Evolutionary conservation across 345 rosid genomes (phyloP).

Genomic region (Populus tremula): DNA sequence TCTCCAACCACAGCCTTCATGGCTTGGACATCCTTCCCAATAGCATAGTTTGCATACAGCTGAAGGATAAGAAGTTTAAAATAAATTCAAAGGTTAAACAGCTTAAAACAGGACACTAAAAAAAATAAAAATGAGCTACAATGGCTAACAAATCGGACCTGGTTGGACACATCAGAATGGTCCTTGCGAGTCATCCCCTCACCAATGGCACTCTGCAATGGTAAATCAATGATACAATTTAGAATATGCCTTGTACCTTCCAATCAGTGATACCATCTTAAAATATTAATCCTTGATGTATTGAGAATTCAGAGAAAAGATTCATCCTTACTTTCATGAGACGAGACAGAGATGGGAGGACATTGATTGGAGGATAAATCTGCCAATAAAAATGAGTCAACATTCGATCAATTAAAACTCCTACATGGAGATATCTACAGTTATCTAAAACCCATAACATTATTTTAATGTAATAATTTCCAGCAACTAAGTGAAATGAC

Average conservation of each 20-base stretch:
- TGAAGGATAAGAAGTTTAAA: constrained; percentile 22
- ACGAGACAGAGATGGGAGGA: constrained; percentile 96
- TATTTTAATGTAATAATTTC: neutral
- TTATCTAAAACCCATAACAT: neutral
- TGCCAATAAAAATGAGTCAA: constrained; percentile 34
- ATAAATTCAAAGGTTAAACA: neutral
- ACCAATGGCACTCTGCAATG: constrained; percentile 87
- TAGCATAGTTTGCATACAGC: constrained; percentile 95
- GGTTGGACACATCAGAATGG: constrained; percentile 93
- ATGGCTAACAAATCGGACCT: constrained; percentile 41
- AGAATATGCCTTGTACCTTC: neutral
- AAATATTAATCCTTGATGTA: neutral
- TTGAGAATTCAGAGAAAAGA: constrained; percentile 4
- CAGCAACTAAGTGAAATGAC: neutral
- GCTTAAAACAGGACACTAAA: neutral
- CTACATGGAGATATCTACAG: neutral
- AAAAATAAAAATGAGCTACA: neutral
- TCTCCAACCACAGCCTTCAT: constrained; percentile 99
- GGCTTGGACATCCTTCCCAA: constrained; percentile 96
- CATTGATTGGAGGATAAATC: constrained; percentile 98
- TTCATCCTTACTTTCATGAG: constrained; percentile 73
- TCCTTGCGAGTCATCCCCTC: constrained; percentile 96
- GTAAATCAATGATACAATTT: neutral
- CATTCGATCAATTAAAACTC: neutral
- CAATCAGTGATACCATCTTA: neutral